Evolutionary conservation across 2,329 filamentous ascomycete species (phyloP).

Genomic region (Hypoxylon sp.): DNA sequence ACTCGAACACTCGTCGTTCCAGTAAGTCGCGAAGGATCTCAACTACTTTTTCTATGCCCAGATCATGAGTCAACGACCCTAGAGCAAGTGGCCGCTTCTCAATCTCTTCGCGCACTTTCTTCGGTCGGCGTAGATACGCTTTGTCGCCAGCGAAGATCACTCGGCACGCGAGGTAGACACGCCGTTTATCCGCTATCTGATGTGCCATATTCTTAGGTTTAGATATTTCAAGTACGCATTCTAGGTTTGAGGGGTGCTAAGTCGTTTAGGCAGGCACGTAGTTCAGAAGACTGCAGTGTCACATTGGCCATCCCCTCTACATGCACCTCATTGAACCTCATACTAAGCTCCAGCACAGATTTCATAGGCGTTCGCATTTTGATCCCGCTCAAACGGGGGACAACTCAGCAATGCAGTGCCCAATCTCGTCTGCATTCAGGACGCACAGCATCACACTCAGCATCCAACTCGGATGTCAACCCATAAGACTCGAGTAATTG

Average conservation of each 20-base stretch:
- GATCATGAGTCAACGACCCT: slow-evolving; percentile 35
- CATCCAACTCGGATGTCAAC: not conserved
- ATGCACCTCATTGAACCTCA: not conserved
- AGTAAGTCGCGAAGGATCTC: slow-evolving; percentile 48
- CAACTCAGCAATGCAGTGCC: not conserved
- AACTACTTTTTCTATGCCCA: slow-evolving; percentile 41
- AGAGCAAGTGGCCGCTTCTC: slow-evolving; percentile 32
- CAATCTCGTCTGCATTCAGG: not conserved
- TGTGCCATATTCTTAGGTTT: slow-evolving; percentile 36
- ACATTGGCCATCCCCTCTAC: not conserved
- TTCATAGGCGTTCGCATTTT: slow-evolving; percentile 2
- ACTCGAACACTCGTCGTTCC: slow-evolving; percentile 52
- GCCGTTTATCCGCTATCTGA: slow-evolving; percentile 34
- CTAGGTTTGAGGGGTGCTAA: not conserved
- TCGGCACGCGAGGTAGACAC: slow-evolving; percentile 51
- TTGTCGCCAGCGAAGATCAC: slow-evolving; percentile 50
- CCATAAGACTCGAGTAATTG: not conserved
- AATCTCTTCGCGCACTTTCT: slow-evolving; percentile 49
- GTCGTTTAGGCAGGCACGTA: slow-evolving; percentile 23
- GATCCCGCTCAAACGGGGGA: not conserved
- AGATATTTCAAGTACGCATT: not conserved
- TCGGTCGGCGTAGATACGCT: slow-evolving; percentile 45
- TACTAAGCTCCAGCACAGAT: not conserved
- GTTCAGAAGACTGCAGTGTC: not conserved
- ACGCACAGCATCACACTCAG: not conserved